Evolutionary conservation across 2,329 filamentous ascomycete genomes (phyloP).

Genomic region (Trichoderma endophyticum): DNA sequence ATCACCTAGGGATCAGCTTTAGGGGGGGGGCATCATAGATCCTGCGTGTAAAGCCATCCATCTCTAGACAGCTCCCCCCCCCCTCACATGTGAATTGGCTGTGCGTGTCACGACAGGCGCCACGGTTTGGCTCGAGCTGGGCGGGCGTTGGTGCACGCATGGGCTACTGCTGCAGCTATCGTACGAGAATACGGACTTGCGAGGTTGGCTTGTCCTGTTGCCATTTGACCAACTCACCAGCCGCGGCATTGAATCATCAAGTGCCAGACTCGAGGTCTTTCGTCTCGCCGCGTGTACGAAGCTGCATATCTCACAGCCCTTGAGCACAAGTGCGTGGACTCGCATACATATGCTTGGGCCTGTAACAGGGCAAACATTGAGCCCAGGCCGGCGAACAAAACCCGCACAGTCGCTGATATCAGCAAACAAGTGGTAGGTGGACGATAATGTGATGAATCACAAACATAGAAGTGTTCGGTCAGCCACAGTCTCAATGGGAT

Average conservation of each 20-base stretch:
- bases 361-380: not conserved
- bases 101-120: slow-evolving; percentile 6
- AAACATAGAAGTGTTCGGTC: not conserved
- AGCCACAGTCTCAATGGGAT: not conserved
- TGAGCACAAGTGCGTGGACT: not conserved
- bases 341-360: not conserved
- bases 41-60: not conserved
- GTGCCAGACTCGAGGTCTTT: not conserved
- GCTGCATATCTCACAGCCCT: not conserved
- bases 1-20: not conserved
- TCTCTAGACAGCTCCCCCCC: not conserved
- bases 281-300: not conserved
- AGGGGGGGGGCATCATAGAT: not conserved
- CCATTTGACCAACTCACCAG: not conserved
- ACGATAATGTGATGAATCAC: slow-evolving; percentile 10
- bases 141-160: slow-evolving; percentile 1
- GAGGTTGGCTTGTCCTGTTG: not conserved
- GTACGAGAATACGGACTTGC: not conserved
- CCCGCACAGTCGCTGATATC: not conserved
- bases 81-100: not conserved
- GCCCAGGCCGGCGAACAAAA: not conserved
- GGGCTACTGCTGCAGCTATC: slow-evolving; percentile 9
- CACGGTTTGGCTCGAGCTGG: not conserved
- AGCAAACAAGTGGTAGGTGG: not conserved
- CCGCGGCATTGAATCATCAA: not conserved